A percentile compares a stretch with the other conserved stretches of the same genome.
phyloP scores from a whole-genome alignment of 495 filamentous ascomycete genomes.

The Thermochaetoides thermophila region DNA sequence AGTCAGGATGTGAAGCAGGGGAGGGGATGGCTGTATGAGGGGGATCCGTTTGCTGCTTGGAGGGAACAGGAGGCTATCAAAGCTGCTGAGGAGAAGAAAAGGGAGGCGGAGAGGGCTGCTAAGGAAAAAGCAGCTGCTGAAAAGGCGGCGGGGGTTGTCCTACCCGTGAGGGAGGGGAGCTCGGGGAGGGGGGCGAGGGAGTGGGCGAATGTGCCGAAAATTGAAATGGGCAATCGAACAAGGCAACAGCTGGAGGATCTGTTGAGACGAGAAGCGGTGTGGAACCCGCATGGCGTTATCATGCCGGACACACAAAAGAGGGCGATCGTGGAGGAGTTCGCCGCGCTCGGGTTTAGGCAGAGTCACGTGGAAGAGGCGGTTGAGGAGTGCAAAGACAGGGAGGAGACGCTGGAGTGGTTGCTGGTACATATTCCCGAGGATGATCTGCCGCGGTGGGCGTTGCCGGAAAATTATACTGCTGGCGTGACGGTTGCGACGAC shows the following conservation, averaged over 20 bases:
- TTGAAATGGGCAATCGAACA: slow-evolving; percentile 76
- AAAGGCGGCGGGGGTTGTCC: slow-evolving; percentile 34
- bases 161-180: slow-evolving; percentile 21
- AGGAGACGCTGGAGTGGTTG: slow-evolving; percentile 84
- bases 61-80: slow-evolving; percentile 65
- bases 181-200: slow-evolving; percentile 40
- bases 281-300: slow-evolving; percentile 65
- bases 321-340: slow-evolving; percentile 58
- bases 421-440: slow-evolving; percentile 94
- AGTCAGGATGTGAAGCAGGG: slow-evolving; percentile 59
- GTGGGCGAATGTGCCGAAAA: slow-evolving; percentile 74
- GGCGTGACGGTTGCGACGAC: slow-evolving; percentile 71
- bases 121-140: slow-evolving; percentile 40
- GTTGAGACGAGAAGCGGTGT: slow-evolving; percentile 58
- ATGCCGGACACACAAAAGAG: slow-evolving; percentile 42
- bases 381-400: slow-evolving; percentile 74
- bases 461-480: slow-evolving; percentile 80
- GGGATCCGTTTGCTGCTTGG: slow-evolving; percentile 75
- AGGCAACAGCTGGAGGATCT: slow-evolving; percentile 63
- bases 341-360: slow-evolving; percentile 61
- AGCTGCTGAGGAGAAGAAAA: slow-evolving; percentile 56
- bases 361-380: slow-evolving; percentile 84
- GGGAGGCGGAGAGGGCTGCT: slow-evolving; percentile 42
- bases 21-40: slow-evolving; percentile 84
- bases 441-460: slow-evolving; percentile 74